A percentile compares a stretch with the other conserved stretches of the same genome.
These are phyloP conservation scores for Ophiocordyceps camponoti-saundersi DNA, from an alignment of 2,329 filamentous ascomycete genomes.

Conservation along the genomic window DNA sequence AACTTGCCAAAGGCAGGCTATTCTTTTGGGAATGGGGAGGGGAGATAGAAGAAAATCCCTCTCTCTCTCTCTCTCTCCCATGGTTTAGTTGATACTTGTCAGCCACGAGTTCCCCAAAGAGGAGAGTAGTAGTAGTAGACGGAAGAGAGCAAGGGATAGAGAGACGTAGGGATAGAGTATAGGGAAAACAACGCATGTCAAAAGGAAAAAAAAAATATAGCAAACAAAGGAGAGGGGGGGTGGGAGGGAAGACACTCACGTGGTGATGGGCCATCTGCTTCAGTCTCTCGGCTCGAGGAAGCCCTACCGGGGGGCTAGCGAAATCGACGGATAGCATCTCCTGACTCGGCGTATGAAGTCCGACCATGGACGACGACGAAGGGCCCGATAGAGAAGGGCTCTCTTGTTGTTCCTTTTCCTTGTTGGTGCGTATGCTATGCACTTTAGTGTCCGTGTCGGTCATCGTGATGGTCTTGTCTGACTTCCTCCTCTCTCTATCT, in stretches of 20 bases:
- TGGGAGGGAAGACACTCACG: slow-evolving; percentile 9
- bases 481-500: too few species aligned
- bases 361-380: background rate
- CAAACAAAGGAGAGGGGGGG: background rate
- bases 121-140: too few species aligned
- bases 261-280: slow-evolving; percentile 22
- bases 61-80: too few species aligned
- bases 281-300: slow-evolving; percentile 17
- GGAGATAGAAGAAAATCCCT: too few species aligned
- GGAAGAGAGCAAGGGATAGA: background rate
- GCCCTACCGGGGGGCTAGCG: slow-evolving; percentile 19
- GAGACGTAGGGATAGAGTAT: background rate
- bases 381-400: too few species aligned
- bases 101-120: background rate
- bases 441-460: background rate
- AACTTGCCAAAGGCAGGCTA: slow-evolving; percentile 18
- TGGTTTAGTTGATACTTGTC: too few species aligned
- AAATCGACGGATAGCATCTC: slow-evolving; percentile 21
- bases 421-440: background rate
- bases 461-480: background rate
- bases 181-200: background rate
- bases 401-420: too few species aligned
- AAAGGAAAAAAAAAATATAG: background rate
- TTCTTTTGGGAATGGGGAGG: too few species aligned
- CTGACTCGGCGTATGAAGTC: background rate